Base-by-base conservation (phyloP, 805 yeast genomes). In the Cyberlindnera subsufficiens region DNA sequence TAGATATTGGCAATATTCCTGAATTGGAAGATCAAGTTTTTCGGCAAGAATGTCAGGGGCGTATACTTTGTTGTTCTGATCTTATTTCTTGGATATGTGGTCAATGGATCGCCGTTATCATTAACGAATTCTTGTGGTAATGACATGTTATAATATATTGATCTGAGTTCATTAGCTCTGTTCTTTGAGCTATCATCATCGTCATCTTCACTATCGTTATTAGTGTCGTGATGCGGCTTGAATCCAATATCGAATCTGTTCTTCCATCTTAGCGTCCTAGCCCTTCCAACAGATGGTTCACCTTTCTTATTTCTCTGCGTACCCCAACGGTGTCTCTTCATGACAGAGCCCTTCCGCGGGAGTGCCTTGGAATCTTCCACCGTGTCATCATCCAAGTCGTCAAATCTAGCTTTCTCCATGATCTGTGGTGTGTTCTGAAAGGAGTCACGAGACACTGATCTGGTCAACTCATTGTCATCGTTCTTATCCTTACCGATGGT, bases 21-120 rank as follows among this genome's bases (percentile, higher is more conserved):
- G 63, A 90, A 90, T 67, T 93, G 98, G 50, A 76, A 73, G 37
- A 66, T 63, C 38, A 91, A 62, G 64, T 91, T 89, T 61, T 89
- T 89, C 3, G 98, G 98, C 27, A 93, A 51, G 58, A 91, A 91
- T 8, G 88, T 71, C 37, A 93, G 59, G 6, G 98, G 96, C 3
- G 97, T 91, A 64, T 91, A 91, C 67, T 88, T 91, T 3, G 99
- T 88, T 0, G 98, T 89, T 68, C 97, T 79, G 53, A 93, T 87
- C 63, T 93, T 90, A 69, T 91, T 91, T 55, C 96, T 75, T 10
- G 95, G 80, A 58, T 85, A 91, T n/a, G 63, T 59, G 0, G 71
- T 69, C 16, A 55, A 58, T 2, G 91, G 86, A 31, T 75, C 72
- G 13, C 83, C 82, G 2, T 80, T 73, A 56, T 78, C 79, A 46